Evolutionary conservation across 257 asterid species (phyloP).

Genomic region (Solanum tacnaense): DNA sequence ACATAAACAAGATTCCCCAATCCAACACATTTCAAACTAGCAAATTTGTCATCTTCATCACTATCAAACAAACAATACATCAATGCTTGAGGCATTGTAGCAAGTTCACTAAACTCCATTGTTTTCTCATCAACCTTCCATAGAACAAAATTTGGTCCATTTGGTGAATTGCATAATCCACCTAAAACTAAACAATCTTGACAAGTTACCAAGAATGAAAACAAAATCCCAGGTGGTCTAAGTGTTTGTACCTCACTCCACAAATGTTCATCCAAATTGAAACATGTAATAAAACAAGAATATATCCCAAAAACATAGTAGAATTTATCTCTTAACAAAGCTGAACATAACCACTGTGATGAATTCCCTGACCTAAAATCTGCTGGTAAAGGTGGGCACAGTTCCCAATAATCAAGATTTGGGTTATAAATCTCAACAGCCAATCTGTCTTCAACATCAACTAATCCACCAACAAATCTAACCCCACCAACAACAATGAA

Average conservation of each 20-base stretch:
- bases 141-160: conserved; percentile 4
- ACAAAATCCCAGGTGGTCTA: conserved; percentile 24
- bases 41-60: neutral
- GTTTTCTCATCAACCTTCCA: conserved; percentile 31
- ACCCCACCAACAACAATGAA: conserved; percentile 18
- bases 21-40: conserved; percentile 17
- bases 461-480: neutral
- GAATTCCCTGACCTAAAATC: conserved; percentile 9
- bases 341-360: conserved; percentile 4
- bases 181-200: conserved; percentile 15
- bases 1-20: conserved; percentile 18
- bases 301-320: conserved; percentile 13
- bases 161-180: conserved; percentile 12
- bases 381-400: conserved; percentile 16
- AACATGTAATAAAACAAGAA: conserved; percentile 18
- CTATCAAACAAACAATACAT: conserved; percentile 3
- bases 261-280: conserved; percentile 9
- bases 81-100: conserved; percentile 20
- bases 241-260: conserved; percentile 28
- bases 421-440: conserved; percentile 19
- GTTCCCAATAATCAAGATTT: conserved; percentile 12
- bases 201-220: conserved; percentile 13
- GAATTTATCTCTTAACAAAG: conserved; percentile 12
- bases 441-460: conserved; percentile 6
- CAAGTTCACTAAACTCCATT: conserved; percentile 22